Conservation (phyloP, 2,329 filamentous ascomycete genomes). For the Whalleya microplaca region DNA sequence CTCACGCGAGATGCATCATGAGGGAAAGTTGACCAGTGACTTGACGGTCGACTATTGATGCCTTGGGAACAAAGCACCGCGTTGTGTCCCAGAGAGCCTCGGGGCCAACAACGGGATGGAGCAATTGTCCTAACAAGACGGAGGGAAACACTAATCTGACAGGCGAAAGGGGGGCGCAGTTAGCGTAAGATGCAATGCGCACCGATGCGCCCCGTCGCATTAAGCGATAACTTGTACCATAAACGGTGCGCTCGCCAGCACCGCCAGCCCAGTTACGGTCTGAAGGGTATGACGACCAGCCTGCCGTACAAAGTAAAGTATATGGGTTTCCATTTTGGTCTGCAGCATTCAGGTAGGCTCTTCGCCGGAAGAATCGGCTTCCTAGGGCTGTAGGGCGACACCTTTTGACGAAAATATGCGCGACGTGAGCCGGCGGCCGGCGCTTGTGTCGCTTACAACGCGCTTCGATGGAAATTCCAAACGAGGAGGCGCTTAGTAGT, state of each 20-base stretch:
- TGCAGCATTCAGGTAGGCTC: constrained; percentile 13
- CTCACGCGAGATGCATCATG: not conserved
- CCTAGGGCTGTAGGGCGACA: constrained; percentile 8
- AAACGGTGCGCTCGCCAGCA: constrained; percentile 7
- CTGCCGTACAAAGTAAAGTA: constrained; percentile 17
- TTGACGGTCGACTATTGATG: not conserved
- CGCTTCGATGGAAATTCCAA: not conserved
- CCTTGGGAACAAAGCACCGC: not conserved
- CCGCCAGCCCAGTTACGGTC: constrained; percentile 13
- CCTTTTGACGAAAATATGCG: constrained; percentile 10
- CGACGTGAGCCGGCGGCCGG: constrained; percentile 2
- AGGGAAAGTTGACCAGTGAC: too few species aligned
- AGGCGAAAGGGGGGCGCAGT: constrained; percentile 25
- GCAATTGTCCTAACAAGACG: not conserved
- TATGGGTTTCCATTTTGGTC: constrained; percentile 12
- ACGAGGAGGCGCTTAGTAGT: not conserved
- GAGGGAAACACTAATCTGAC: constrained; percentile 21
- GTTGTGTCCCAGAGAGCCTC: not conserved
- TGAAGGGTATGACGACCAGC: constrained; percentile 19
- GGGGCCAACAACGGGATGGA: constrained; percentile 15
- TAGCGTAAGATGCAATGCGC: constrained; percentile 8
- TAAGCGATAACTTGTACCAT: constrained; percentile 1
- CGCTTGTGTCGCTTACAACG: constrained; percentile 3
- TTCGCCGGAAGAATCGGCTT: constrained; percentile 20
- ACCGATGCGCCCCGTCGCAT: constrained; percentile 1